These are phyloP conservation scores for Aspergillus hancockii DNA, from an alignment of 495 filamentous ascomycete genomes.

Conservation along the genomic window DNA sequence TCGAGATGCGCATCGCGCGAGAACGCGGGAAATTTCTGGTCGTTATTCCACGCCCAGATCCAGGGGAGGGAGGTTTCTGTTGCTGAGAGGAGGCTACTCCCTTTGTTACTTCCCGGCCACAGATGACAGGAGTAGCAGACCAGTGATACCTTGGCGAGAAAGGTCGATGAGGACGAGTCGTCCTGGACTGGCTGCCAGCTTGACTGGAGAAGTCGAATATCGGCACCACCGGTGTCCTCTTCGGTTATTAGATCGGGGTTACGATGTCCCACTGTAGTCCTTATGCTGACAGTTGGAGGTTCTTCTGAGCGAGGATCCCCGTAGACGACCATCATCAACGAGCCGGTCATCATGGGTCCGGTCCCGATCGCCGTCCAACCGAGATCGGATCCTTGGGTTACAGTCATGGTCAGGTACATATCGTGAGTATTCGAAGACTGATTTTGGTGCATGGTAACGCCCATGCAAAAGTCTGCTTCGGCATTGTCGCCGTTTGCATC, in stretches of 20 bases:
- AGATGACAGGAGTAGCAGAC: constrained; percentile 11
- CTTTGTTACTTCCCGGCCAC: constrained; percentile 2
- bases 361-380: constrained; percentile 16
- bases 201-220: constrained; percentile 9
- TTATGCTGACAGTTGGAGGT: constrained; percentile 11
- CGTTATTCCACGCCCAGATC: constrained; percentile 18
- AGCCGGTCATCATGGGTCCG: constrained; percentile 14
- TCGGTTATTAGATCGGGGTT: constrained; percentile 6
- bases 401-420: constrained; percentile 13
- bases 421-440: constrained; percentile 7
- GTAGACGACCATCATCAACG: constrained; percentile 15
- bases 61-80: constrained; percentile 9
- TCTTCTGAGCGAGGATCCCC: constrained; percentile 10
- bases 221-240: constrained; percentile 1
- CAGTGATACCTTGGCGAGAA: background rate
- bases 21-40: constrained; percentile 2
- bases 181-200: background rate
- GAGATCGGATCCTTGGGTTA: constrained; percentile 11
- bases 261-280: constrained; percentile 11
- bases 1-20: constrained; percentile 5
- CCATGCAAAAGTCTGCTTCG: constrained; percentile 14
- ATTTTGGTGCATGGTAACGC: constrained; percentile 12
- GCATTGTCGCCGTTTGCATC: background rate
- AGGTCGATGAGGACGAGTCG: background rate
- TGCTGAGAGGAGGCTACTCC: background rate